These are phyloP conservation scores for Cicer bijugum DNA, from an alignment of 306 rosid species.

Conservation along the genomic window DNA sequence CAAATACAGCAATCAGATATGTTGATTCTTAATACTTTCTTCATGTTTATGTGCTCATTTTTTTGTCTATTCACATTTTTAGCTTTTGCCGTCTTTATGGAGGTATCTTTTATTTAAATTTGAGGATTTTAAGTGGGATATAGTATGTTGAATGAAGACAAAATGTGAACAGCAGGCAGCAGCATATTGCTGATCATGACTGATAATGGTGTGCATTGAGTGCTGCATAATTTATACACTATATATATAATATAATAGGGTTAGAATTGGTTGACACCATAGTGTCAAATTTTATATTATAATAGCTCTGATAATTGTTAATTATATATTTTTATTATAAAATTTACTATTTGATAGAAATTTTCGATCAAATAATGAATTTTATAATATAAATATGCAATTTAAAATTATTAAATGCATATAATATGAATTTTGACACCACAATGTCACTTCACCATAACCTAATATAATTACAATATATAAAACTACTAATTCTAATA, in stretches of 20 bases:
- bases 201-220: constrained; percentile 12
- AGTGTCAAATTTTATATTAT: no score
- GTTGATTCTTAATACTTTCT: not conserved
- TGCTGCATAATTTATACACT: constrained; percentile 12
- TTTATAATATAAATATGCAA: no score
- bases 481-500: not conserved
- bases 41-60: not conserved
- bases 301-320: no score
- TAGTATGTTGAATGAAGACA: constrained; percentile 38
- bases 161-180: constrained; percentile 17
- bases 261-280: no score
- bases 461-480: no score
- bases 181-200: constrained; percentile 34
- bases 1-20: not conserved
- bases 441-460: no score
- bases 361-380: no score
- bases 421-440: no score
- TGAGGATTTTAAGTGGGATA: constrained; percentile 1
- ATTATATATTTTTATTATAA: no score
- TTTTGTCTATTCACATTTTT: not conserved
- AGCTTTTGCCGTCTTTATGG: constrained; percentile 3
- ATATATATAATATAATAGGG: not conserved
- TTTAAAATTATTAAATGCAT: no score
- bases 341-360: no score
- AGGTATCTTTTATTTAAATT: constrained; percentile 21